Base-by-base conservation (phyloP, 768 basidiomycete genomes). In the Hypholoma sublateritium region DNA sequence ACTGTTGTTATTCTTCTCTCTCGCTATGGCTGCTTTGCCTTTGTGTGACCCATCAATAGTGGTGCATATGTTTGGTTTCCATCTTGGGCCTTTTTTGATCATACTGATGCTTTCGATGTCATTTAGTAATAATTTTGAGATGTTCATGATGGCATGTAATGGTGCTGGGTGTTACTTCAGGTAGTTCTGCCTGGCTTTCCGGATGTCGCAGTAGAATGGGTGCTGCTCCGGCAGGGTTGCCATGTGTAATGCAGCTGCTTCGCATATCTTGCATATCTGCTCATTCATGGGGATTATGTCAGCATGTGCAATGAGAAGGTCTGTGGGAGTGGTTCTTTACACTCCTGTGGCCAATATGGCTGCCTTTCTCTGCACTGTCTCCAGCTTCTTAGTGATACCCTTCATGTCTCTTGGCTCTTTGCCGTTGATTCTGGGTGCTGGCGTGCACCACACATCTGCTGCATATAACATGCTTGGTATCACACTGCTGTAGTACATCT, bases 151-250 rank as follows among this genome's bases (percentile, higher is more conserved):
- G 35, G 7, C 14, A 14, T 36, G 35, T 7, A 36, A 14, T 42
- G 53, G 37, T 4, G 62, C 57, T 7, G 59, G 49, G 24, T 54
- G 4, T 19, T 19, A 25, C 45, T 37, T 34, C 50, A 14, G 55
- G 17, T 3, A 53, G 22, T 24, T 28, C 24, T 21, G 28, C 8
- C 17, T 48, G 53, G 49, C 48, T 35, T 9, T 13, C 3, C 16
- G 28, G 48, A 50, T 35, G 9, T 51, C 51, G 11, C 37, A 24
- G 53, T 56, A 37, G 2, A 69, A 46, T 9, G 70, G 70, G 61
- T 69, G 59, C 2, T 49, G 37, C 13, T 41, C 24, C 22, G 67
- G 65, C 3, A 69, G 62, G 1, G 65, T 63, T 11, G 64, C 59
- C 8, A 67, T 51, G 9, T 66, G 49, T 11, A 64, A n/a, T 16